Evolutionary conservation across 352 stramenopile species (phyloP), one percentile per base, ranked within the genome.

Genomic region (Phytopythium helicoides): DNA sequence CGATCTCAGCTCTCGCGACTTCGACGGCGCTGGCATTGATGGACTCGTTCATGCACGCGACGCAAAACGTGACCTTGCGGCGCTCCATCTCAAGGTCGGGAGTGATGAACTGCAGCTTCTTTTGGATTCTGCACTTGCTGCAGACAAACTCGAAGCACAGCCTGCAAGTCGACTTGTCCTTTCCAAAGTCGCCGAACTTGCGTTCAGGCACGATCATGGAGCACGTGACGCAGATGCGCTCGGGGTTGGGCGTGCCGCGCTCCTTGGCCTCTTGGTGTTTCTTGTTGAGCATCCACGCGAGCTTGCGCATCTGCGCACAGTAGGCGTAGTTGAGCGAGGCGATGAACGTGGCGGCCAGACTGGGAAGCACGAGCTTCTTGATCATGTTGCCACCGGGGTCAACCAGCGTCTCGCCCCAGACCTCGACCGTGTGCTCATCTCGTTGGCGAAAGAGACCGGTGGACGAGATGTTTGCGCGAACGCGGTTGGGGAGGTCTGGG

Each of bases 111-210:
- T 57, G 69, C 18, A 81, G 48, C 18, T 66, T 60, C 41, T 73
- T 73, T 31, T 66, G 63, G 15, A 78, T 57, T 0, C 63, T 58
- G 44, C 71, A 81, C 6, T 58, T 60, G 6, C 62, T 47, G 33
- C 71, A 81, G 18, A 81, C 56, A 3, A 60, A 56, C n/a, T 72
- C 54, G 47, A 68, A 64, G 55, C 71, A 81, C 10, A 81, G 58
- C 40, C 62, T 62, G 22, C 71, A 81, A 26, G 62, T 68, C 6
- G 64, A 55, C 10, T 64, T 60, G 6, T 56, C 62, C 7, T 67
- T 75, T 23, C 64, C 65, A 34, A 70, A 44, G 26, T 67, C 59
- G 41, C 53, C 53, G n/a, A 66, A 54, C 3, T 55, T 46, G 34
- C 56, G 64, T 10, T 58, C 36, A 7, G 34, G 48, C 8, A 66